Evolutionary conservation across 495 filamentous ascomycete species (phyloP).

Genomic region (Xylaria intraflava): DNA sequence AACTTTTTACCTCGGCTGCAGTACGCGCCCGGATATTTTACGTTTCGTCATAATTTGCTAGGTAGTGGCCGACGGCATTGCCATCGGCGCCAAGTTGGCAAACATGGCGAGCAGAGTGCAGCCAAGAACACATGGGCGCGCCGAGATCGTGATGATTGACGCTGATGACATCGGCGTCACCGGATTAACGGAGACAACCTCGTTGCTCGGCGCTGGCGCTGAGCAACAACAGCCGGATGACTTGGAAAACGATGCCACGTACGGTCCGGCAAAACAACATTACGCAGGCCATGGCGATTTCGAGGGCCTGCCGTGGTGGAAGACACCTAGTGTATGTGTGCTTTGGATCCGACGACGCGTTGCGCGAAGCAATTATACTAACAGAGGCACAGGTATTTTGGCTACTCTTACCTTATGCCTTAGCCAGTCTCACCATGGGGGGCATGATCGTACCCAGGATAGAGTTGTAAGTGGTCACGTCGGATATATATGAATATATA

Average conservation of each 20-base stretch:
- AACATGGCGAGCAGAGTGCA: slow-evolving; percentile 18
- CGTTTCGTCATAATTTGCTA: too few species aligned
- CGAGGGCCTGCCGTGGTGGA: slow-evolving; percentile 60
- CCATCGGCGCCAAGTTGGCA: neutral
- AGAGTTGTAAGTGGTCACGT: slow-evolving; percentile 47
- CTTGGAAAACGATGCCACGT: neutral
- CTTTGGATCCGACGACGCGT: neutral
- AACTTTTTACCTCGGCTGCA: neutral
- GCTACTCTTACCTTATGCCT: slow-evolving; percentile 67
- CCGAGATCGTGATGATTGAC: slow-evolving; percentile 18
- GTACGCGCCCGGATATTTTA: neutral
- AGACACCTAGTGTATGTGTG: slow-evolving; percentile 64
- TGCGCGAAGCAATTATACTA: slow-evolving; percentile 1
- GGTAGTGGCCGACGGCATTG: neutral
- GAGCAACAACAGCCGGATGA: slow-evolving; percentile 1
- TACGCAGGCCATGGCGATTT: slow-evolving; percentile 52
- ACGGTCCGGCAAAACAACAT: slow-evolving; percentile 15
- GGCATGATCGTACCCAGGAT: slow-evolving; percentile 72
- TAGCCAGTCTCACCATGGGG: slow-evolving; percentile 79
- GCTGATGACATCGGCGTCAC: slow-evolving; percentile 9
- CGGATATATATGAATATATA: neutral
- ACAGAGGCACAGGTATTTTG: slow-evolving; percentile 63
- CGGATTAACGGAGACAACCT: slow-evolving; percentile 36
- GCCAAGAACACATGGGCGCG: slow-evolving; percentile 1
- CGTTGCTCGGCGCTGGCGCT: slow-evolving; percentile 28